A percentile compares a stretch with the other conserved stretches of the same genome.
Conservation (phyloP, 805 yeast genomes). For the Ogataea angusta region DNA sequence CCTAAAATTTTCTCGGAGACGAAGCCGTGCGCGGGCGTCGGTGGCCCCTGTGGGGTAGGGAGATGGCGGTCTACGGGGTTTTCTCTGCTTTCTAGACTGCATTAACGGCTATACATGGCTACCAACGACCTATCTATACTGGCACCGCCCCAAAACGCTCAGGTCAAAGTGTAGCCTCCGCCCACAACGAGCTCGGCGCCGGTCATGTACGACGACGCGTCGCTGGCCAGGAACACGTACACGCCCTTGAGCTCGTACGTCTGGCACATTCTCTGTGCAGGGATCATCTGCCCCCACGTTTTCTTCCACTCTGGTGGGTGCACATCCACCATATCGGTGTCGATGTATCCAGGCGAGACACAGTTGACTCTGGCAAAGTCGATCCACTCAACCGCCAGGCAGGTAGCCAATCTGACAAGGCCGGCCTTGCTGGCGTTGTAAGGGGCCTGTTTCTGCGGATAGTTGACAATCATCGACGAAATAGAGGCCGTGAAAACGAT, state of each 20-base stretch:
- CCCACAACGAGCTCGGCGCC: constrained; percentile 45
- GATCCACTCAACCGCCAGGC: constrained; percentile 45
- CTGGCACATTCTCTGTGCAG: constrained; percentile 44
- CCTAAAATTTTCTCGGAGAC: too few relatives aligned
- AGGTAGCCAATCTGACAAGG: constrained; percentile 41
- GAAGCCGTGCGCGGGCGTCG: too few relatives aligned
- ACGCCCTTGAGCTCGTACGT: constrained; percentile 49
- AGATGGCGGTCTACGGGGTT: not conserved
- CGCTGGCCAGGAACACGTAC: constrained; percentile 48
- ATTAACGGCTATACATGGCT: not conserved
- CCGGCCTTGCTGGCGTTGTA: constrained; percentile 46
- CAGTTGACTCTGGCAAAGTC: constrained; percentile 46
- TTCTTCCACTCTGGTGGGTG: constrained; percentile 24
- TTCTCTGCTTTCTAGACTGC: not conserved
- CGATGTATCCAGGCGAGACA: constrained; percentile 47
- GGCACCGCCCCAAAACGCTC: not conserved
- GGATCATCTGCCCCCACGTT: constrained; percentile 29
- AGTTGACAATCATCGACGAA: constrained; percentile 48
- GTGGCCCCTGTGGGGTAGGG: too few relatives aligned
- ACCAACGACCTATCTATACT: not conserved
- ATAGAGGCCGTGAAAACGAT: constrained; percentile 49
- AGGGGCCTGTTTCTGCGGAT: constrained; percentile 46
- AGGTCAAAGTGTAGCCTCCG: constrained; percentile 39
- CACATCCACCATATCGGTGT: constrained; percentile 37
- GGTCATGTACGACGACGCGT: constrained; percentile 45